phyloP scores from a whole-genome alignment of 192 early-diverging fungal species.

The Spinellus fusiger region DNA sequence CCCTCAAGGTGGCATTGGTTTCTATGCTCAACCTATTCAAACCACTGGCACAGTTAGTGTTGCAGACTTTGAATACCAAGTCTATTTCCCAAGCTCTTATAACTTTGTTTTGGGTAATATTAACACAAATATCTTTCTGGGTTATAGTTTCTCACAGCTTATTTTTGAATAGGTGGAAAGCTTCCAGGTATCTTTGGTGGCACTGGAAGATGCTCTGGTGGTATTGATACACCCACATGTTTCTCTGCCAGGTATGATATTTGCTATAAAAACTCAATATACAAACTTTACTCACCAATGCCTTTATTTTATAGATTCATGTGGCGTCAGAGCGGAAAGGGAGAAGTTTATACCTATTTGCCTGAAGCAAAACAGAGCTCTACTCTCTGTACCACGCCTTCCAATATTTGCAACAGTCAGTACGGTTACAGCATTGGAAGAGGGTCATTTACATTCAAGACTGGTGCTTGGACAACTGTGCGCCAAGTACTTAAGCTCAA shows the following conservation, averaged over 20 bases:
- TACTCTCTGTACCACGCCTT: slow-evolving; percentile 17
- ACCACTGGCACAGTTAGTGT: not conserved
- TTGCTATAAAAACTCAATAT: not conserved
- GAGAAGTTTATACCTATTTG: slow-evolving; percentile 48
- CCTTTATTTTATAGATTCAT: slow-evolving; percentile 18
- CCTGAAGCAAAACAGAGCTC: slow-evolving; percentile 10
- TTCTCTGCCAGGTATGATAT: slow-evolving; percentile 51
- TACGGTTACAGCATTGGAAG: slow-evolving; percentile 50
- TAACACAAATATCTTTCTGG: not conserved
- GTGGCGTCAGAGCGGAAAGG: slow-evolving; percentile 41
- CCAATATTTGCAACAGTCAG: slow-evolving; percentile 43
- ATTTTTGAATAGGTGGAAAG: slow-evolving; percentile 36
- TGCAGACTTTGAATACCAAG: slow-evolving; percentile 20
- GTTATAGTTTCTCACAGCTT: not conserved
- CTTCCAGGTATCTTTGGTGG: slow-evolving; percentile 52
- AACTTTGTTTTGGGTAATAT: slow-evolving; percentile 39
- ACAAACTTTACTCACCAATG: not conserved
- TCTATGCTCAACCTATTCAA: slow-evolving; percentile 19
- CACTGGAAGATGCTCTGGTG: slow-evolving; percentile 38
- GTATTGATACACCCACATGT: slow-evolving; percentile 37
- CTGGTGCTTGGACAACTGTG: slow-evolving; percentile 39
- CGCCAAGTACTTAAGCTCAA: slow-evolving; percentile 32
- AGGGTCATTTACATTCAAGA: slow-evolving; percentile 36
- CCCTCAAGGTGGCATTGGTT: slow-evolving; percentile 27
- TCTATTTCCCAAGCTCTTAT: slow-evolving; percentile 43